Conservation (phyloP, 208 protist genomes). For the Trypanosoma melophagium region DNA sequence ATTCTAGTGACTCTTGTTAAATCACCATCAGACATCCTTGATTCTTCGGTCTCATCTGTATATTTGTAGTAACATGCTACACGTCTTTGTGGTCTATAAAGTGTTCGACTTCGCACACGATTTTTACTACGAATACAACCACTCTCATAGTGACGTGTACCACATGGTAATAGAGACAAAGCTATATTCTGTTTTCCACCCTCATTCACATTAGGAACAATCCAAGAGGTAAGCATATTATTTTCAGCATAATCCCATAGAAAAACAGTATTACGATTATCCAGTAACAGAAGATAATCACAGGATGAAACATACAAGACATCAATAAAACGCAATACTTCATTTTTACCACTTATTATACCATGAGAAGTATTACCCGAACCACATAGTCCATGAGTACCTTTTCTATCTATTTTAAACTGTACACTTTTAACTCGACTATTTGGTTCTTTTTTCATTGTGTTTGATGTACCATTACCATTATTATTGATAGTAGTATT, state of each 20-base stretch:
- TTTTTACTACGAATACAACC: neutral
- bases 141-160: constrained; percentile 25
- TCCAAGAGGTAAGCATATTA: constrained; percentile 22
- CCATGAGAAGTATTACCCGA: neutral
- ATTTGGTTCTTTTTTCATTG: neutral
- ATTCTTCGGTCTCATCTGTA: neutral
- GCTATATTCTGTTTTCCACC: constrained; percentile 20
- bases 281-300: constrained; percentile 42
- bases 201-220: constrained; percentile 9
- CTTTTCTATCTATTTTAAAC: neutral
- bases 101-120: neutral
- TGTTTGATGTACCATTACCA: neutral
- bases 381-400: neutral
- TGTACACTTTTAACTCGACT: neutral
- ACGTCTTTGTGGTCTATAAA: neutral
- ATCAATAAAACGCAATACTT: constrained; percentile 46
- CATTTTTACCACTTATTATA: neutral
- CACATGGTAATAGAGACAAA: constrained; percentile 20
- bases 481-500: no score
- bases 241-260: constrained; percentile 41
- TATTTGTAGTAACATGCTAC: neutral
- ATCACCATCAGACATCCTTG: neutral
- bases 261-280: constrained; percentile 47
- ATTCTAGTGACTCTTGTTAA: constrained; percentile 4
- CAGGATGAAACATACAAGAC: constrained; percentile 30